A percentile compares a stretch with the other conserved stretches of the same genome.
Evolutionary conservation across 2,329 filamentous ascomycete genomes (phyloP).

Genomic region (Trichoderma koningii): DNA sequence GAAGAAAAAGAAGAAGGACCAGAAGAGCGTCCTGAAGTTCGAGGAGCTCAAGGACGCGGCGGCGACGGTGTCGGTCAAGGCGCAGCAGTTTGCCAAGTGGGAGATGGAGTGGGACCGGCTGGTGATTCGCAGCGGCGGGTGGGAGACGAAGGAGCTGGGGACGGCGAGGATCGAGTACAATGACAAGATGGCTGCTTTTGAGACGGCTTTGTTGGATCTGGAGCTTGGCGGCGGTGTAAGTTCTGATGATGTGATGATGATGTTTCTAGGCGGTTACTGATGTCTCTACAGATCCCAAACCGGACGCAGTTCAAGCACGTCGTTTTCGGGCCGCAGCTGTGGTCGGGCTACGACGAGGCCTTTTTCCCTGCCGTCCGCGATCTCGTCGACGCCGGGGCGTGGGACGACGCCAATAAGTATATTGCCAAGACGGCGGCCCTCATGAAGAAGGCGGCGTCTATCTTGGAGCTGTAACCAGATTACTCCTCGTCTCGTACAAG

Average conservation of each 20-base stretch:
- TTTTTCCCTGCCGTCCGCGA: constrained; percentile 76
- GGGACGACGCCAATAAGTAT: constrained; percentile 66
- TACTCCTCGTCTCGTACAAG: constrained; percentile 6
- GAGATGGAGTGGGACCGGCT: constrained; percentile 74
- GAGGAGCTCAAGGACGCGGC: constrained; percentile 56
- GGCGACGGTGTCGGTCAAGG: constrained; percentile 53
- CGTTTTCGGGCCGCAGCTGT: constrained; percentile 79
- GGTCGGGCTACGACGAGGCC: constrained; percentile 53
- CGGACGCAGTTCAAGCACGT: constrained; percentile 93
- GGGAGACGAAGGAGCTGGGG: constrained; percentile 71
- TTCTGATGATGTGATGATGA: background rate
- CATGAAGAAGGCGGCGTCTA: constrained; percentile 59
- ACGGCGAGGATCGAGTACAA: constrained; percentile 75
- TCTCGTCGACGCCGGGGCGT: constrained; percentile 70
- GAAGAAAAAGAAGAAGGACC: constrained; percentile 30
- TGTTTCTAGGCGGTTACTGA: background rate
- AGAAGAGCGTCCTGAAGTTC: constrained; percentile 34
- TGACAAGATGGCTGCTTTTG: constrained; percentile 75
- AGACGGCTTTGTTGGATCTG: constrained; percentile 79
- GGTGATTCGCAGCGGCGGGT: constrained; percentile 70
- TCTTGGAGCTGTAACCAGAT: constrained; percentile 36
- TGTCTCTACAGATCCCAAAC: constrained; percentile 65
- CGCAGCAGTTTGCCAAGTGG: constrained; percentile 70
- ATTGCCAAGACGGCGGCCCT: constrained; percentile 72
- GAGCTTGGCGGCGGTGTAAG: constrained; percentile 72